A percentile compares a stretch with the other conserved stretches of the same genome.
Evolutionary conservation across 805 yeast species (phyloP).

Genomic region (Yarrowia sp.): DNA sequence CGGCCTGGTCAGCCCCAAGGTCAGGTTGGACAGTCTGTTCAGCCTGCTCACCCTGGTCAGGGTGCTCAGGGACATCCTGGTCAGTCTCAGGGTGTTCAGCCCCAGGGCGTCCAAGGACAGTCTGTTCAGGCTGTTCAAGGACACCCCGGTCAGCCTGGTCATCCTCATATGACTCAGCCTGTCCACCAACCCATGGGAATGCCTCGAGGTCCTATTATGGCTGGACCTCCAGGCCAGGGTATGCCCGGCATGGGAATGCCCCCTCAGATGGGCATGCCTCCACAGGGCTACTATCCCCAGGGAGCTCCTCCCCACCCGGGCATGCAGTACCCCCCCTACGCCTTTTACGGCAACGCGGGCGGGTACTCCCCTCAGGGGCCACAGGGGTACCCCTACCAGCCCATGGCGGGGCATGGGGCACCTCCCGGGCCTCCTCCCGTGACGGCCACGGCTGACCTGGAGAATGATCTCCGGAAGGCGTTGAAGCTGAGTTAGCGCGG

Average conservation of each 20-base stretch:
- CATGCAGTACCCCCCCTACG: constrained; percentile 25
- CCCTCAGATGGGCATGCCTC: constrained; percentile 7
- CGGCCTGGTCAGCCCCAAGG: neutral
- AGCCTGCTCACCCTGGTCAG: neutral
- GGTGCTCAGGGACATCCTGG: neutral
- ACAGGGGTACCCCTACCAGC: constrained; percentile 9
- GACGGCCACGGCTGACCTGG: neutral
- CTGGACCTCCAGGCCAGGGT: constrained; percentile 23
- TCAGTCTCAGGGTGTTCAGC: neutral
- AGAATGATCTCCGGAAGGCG: constrained; percentile 37
- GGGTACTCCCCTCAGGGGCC: neutral
- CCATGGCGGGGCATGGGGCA: neutral
- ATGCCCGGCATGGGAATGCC: constrained; percentile 1
- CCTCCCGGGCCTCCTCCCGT: constrained; percentile 15
- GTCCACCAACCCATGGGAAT: neutral
- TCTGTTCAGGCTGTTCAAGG: too few relatives aligned
- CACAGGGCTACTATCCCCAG: constrained; percentile 4
- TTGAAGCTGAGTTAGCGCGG: constrained; percentile 21
- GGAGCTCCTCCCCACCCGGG: constrained; percentile 7
- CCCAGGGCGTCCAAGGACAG: neutral
- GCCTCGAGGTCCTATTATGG: constrained; percentile 23
- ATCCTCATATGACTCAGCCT: neutral
- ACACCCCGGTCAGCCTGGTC: too few relatives aligned
- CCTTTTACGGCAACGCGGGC: constrained; percentile 8
- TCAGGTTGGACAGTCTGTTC: neutral